Evolutionary conservation across 1,284 basidiomycete species (phyloP).

Genomic region (Microbotryum lychnidis-dioicae): DNA sequence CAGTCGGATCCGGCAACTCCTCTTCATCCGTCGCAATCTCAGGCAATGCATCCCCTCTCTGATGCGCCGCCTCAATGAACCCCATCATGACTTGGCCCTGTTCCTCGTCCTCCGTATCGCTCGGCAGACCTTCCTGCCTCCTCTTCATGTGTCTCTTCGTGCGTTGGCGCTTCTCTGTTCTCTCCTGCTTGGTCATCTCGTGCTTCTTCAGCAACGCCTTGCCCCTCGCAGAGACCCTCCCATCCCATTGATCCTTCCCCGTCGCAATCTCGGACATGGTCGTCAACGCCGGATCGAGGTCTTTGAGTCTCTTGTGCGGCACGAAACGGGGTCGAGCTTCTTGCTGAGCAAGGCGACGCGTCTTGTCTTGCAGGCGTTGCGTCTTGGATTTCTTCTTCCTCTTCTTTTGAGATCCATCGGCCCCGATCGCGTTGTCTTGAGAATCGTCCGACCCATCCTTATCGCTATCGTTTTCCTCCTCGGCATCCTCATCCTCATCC

Average conservation of each 20-base stretch:
- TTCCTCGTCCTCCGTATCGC: neutral
- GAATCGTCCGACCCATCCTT: neutral
- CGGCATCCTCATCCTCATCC: neutral
- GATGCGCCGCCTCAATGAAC: no score
- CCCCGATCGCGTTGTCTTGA: neutral
- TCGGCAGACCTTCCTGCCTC: conserved; percentile 8
- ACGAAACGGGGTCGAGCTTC: conserved; percentile 9
- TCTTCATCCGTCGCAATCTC: no score
- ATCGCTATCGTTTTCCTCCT: conserved; percentile 33
- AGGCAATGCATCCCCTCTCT: neutral
- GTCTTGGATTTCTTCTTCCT: neutral
- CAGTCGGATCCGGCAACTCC: neutral
- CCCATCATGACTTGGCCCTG: no score
- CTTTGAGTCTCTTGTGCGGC: neutral
- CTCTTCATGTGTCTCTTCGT: conserved; percentile 8
- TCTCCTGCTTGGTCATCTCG: conserved; percentile 2
- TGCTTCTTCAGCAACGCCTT: conserved; percentile 2
- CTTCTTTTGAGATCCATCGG: neutral
- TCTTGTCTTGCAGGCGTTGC: neutral
- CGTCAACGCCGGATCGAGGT: conserved; percentile 20
- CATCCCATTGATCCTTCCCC: conserved; percentile 7
- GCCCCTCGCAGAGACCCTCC: conserved; percentile 13
- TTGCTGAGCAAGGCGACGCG: neutral
- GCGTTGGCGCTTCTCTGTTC: neutral
- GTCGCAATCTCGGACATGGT: conserved; percentile 24